These are phyloP conservation scores for Cryphonectria naterciae DNA, from an alignment of 2,329 filamentous ascomycete genomes.

Conservation along the genomic window DNA sequence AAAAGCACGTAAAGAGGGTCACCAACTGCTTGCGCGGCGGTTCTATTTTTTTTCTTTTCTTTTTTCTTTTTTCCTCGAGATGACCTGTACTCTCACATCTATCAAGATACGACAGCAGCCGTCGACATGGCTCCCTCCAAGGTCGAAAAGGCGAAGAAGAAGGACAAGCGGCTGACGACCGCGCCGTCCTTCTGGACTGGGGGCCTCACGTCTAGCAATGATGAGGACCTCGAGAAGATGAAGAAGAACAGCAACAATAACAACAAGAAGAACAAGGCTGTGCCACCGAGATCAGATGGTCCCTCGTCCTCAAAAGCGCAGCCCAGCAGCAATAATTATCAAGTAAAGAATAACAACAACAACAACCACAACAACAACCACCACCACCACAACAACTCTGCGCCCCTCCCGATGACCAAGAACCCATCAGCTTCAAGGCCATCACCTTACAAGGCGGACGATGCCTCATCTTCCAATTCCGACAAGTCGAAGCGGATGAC, in stretches of 20 bases:
- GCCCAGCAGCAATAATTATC: not conserved
- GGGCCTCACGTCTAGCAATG: constrained; percentile 1
- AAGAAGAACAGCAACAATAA: not conserved
- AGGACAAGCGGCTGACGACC: constrained; percentile 7
- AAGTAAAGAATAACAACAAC: constrained; percentile 14
- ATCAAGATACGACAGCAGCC: not conserved
- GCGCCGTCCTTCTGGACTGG: not conserved
- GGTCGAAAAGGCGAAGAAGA: constrained; percentile 15
- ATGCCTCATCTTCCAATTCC: constrained; percentile 6
- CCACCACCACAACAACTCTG: constrained; percentile 3
- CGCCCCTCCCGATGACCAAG: not conserved
- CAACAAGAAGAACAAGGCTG: not conserved
- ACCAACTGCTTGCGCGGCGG: not conserved
- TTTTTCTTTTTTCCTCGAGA: not conserved
- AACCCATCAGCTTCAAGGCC: not conserved
- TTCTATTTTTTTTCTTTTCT: not conserved
- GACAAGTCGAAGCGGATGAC: not conserved
- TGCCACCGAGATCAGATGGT: not conserved
- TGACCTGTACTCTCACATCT: not conserved
- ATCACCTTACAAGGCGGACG: constrained; percentile 6
- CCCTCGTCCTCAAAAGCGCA: not conserved
- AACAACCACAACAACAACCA: no score
- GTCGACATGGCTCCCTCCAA: constrained; percentile 3
- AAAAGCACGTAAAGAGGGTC: not conserved
- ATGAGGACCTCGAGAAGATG: not conserved